These are phyloP conservation scores for Talaromyces adpressus DNA, from an alignment of 495 filamentous ascomycete species.

Conservation along the genomic window DNA sequence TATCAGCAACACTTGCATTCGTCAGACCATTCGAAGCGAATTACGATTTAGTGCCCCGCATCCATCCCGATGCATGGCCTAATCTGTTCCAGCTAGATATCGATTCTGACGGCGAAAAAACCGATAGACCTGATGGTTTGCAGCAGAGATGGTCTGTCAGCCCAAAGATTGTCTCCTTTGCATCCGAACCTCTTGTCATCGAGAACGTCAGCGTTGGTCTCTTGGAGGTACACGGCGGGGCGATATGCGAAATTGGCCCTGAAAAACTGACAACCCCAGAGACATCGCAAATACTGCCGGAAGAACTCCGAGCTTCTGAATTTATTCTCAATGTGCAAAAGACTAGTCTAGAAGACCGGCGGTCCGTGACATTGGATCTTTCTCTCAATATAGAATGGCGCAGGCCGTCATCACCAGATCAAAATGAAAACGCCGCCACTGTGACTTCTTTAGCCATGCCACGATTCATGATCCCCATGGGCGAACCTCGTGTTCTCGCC, in stretches of 20 bases:
- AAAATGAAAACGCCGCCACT: constrained; percentile 15
- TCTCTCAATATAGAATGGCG: constrained; percentile 72
- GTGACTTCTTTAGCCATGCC: constrained; percentile 63
- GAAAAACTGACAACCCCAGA: constrained; percentile 28
- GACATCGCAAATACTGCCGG: constrained; percentile 42
- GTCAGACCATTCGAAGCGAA: constrained; percentile 81
- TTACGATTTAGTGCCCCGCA: constrained; percentile 71
- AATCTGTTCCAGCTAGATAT: constrained; percentile 63
- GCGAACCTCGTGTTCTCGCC: constrained; percentile 83
- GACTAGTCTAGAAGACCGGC: constrained; percentile 68
- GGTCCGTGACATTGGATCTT: constrained; percentile 63
- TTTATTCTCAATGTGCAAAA: constrained; percentile 71
- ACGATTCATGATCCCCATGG: constrained; percentile 67
- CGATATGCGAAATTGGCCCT: constrained; percentile 36
- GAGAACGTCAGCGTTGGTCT: constrained; percentile 53
- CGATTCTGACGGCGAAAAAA: constrained; percentile 23
- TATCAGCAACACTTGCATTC: constrained; percentile 59
- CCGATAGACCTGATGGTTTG: constrained; percentile 50
- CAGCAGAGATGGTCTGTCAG: constrained; percentile 73
- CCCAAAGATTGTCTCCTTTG: constrained; percentile 68
- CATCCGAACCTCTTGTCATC: constrained; percentile 61
- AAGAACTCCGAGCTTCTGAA: constrained; percentile 59
- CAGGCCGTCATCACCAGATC: constrained; percentile 28
- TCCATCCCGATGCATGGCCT: constrained; percentile 78
- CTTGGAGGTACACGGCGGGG: constrained; percentile 47